These are phyloP conservation scores for Brassica rapa DNA, from an alignment of 345 rosid genomes.

Conservation along the genomic window DNA sequence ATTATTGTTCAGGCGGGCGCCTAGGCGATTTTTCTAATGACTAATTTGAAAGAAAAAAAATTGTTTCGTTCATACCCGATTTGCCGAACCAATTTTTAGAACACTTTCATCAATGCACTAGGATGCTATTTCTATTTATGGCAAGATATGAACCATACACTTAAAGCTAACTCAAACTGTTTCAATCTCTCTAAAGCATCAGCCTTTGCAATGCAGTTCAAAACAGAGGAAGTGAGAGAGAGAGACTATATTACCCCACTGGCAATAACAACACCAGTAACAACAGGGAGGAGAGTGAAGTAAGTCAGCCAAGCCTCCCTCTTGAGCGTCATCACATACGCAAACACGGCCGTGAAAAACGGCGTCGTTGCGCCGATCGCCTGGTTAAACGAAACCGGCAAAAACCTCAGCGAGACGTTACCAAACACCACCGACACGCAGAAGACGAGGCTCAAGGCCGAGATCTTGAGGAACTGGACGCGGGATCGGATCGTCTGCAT, in stretches of 20 bases:
- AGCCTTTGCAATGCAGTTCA: neutral
- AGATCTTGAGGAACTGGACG: constrained; percentile 86
- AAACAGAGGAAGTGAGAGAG: neutral
- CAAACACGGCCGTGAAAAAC: constrained; percentile 94
- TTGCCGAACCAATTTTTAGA: too few relatives aligned
- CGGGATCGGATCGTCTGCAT: constrained; percentile 96
- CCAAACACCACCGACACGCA: constrained; percentile 98
- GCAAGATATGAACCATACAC: too few relatives aligned
- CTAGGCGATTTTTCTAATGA: too few relatives aligned
- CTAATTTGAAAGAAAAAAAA: too few relatives aligned
- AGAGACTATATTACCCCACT: constrained; percentile 69
- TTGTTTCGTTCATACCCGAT: too few relatives aligned
- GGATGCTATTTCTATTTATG: too few relatives aligned
- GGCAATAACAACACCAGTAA: constrained; percentile 94
- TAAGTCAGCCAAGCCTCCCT: constrained; percentile 98
- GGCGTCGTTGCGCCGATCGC: constrained; percentile 99
- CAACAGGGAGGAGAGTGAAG: constrained; percentile 84
- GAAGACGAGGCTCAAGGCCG: constrained; percentile 81
- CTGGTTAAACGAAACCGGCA: constrained; percentile 92
- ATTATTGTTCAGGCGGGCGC: too few relatives aligned
- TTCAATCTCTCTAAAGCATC: neutral
- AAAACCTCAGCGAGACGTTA: constrained; percentile 73
- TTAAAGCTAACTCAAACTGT: too few relatives aligned
- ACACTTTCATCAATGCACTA: too few relatives aligned
- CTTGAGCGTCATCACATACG: constrained; percentile 81